These are phyloP conservation scores for Pezicula carpinea DNA, from an alignment of 2,329 filamentous ascomycete species.

Conservation along the genomic window DNA sequence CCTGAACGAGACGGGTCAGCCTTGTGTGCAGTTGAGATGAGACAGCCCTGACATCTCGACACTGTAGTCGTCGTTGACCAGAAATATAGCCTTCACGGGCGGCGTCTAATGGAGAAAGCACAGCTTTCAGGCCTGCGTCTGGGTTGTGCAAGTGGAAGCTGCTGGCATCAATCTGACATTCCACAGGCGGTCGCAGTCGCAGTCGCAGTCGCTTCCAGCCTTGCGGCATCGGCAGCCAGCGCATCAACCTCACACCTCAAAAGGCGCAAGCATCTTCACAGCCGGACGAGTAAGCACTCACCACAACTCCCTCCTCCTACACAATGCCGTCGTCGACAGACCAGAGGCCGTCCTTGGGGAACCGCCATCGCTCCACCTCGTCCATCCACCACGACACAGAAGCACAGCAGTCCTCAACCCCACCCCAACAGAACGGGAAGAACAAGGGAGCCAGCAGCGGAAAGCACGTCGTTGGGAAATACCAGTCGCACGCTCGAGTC, in stretches of 20 bases:
- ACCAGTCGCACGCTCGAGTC: constrained; percentile 18
- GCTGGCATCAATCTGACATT: background rate
- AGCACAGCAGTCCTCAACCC: constrained; percentile 19
- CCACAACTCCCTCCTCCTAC: too few relatives aligned
- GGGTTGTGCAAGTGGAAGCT: too few relatives aligned
- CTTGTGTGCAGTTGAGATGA: too few relatives aligned
- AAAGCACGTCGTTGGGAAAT: constrained; percentile 25
- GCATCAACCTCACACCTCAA: constrained; percentile 9
- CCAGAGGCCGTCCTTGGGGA: constrained; percentile 11
- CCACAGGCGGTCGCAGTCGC: background rate
- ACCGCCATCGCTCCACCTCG: constrained; percentile 18
- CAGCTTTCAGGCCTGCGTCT: too few relatives aligned
- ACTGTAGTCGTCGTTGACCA: too few relatives aligned
- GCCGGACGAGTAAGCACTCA: constrained; percentile 13
- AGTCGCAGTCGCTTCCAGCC: background rate
- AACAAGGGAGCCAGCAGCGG: background rate
- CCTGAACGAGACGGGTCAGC: too few relatives aligned
- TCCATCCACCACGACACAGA: constrained; percentile 18
- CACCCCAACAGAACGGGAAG: constrained; percentile 23
- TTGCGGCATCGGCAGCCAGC: constrained; percentile 1
- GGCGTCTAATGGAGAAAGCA: too few relatives aligned
- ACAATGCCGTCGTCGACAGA: constrained; percentile 14
- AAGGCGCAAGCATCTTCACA: background rate
- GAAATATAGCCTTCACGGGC: too few relatives aligned
- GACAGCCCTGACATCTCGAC: too few relatives aligned